Evolutionary conservation across 1,139 yeast genomes (phyloP), one percentile per base, ranked within the genome.

Genomic region (Candida sanyaensis): DNA sequence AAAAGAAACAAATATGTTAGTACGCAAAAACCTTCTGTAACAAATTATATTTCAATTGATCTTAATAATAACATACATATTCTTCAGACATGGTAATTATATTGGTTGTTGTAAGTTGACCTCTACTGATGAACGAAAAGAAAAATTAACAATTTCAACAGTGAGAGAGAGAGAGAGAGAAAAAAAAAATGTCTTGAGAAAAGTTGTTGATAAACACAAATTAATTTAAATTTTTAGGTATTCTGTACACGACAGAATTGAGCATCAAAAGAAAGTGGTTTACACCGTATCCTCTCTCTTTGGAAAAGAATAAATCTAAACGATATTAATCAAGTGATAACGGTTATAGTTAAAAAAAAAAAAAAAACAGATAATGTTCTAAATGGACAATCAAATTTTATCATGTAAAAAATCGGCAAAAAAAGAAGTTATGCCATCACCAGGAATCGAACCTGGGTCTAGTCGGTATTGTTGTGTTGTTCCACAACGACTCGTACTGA

Each of bases 371-470:
- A n/a, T n/a, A n/a, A n/a, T n/a, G n/a, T n/a, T n/a, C n/a, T n/a
- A n/a, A 12, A 29, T 29, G 4, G n/a, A 29, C 32, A 12, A 10
- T 29, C 6, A 9, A 5, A 29, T n/a, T 29, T 29, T 5, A 5
- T 11, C 6, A 9, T 29, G n/a, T 29, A 12, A 21, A n/a, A 31
- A 5, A 6, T 12, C 3, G n/a, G n/a, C 12, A 42, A 53, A 55
- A 62, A 63, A 58, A 57, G 41, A 53, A 46, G 17, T 2, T 3
- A 2, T 75, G 80, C 79, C 78, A 78, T 71, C 69, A 77, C 79
- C 80, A 74, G 78, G 79, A 75, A 74, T 75, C 80, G 80, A 75
- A 75, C 79, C 66, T 75, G 79, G 79, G 79, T 75, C 66, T 65
- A 72, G 62, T 72, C 79, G 77, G 79, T 26, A 9, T 37, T 26